Conservation (phyloP, 1,284 basidiomycete genomes). For the Neonothopanus nambi region DNA sequence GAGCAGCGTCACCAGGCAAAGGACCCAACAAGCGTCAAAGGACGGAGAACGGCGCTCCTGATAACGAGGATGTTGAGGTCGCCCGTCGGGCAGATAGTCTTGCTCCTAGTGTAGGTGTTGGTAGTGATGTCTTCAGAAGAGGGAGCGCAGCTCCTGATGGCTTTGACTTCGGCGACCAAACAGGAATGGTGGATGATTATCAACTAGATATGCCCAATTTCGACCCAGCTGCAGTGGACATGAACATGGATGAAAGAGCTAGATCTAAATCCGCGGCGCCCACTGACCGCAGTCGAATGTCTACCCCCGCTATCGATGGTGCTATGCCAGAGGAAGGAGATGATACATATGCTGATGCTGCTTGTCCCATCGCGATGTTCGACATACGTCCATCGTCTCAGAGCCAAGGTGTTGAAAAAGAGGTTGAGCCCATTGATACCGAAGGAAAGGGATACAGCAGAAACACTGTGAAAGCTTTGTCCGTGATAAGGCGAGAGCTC, state of each 20-base stretch:
- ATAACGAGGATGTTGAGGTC: conserved; percentile 65
- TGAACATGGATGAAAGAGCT: conserved; percentile 32
- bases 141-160: conserved; percentile 53
- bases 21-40: conserved; percentile 63
- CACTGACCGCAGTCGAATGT: conserved; percentile 63
- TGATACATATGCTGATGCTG: conserved; percentile 65
- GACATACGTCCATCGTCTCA: conserved; percentile 65
- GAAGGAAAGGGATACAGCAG: conserved; percentile 81
- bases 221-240: conserved; percentile 27
- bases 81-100: conserved; percentile 64
- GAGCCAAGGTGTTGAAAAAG: conserved; percentile 38
- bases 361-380: conserved; percentile 82
- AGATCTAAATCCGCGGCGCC: conserved; percentile 47
- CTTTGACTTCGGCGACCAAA: conserved; percentile 60
- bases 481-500: conserved; percentile 79
- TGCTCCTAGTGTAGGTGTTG: conserved; percentile 55
- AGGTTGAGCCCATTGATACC: conserved; percentile 37
- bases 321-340: conserved; percentile 52
- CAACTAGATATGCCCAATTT: conserved; percentile 57
- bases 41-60: conserved; percentile 48
- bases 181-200: conserved; percentile 58
- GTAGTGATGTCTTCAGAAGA: conserved; percentile 53
- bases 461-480: conserved; percentile 89
- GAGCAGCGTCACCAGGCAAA: conserved; percentile 52
- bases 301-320: conserved; percentile 66